Evolutionary conservation across 495 filamentous ascomycete genomes (phyloP).

Genomic region (Chaetomium tenue): DNA sequence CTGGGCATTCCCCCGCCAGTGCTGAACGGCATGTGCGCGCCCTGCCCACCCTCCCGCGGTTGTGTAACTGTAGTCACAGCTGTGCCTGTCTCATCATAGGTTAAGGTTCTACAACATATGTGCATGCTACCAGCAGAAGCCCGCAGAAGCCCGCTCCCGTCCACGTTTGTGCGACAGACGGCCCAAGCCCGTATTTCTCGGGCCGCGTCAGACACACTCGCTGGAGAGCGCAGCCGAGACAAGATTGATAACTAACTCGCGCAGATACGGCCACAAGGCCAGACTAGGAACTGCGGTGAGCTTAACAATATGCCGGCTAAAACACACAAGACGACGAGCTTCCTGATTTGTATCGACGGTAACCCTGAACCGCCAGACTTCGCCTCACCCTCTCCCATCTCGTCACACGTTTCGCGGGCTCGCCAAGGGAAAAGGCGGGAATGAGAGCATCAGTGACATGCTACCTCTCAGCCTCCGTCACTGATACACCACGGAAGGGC

Average conservation of each 20-base stretch:
- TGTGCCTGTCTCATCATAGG: not conserved
- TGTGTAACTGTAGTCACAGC: slow-evolving; percentile 1
- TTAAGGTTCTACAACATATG: slow-evolving; percentile 16
- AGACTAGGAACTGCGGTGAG: not conserved
- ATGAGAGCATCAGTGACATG: not conserved
- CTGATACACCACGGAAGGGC: not conserved
- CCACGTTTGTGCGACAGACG: not conserved
- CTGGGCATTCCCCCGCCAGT: not conserved
- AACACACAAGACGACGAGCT: not conserved
- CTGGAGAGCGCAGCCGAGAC: not conserved
- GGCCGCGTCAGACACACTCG: not conserved
- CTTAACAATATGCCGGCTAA: slow-evolving; percentile 13
- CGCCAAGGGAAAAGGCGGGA: not conserved
- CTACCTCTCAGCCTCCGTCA: not conserved
- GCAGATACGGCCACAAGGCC: not conserved
- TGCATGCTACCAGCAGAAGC: not conserved
- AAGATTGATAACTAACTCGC: not conserved
- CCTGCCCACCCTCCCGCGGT: not conserved
- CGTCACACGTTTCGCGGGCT: not conserved
- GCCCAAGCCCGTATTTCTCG: not conserved
- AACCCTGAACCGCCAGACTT: not conserved
- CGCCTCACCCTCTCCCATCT: not conserved
- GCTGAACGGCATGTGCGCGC: not conserved
- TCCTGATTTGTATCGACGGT: not conserved
- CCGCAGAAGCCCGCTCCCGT: too few relatives aligned